These are phyloP conservation scores for Russula ochroleuca DNA, from an alignment of 768 basidiomycete species.

Conservation along the genomic window DNA sequence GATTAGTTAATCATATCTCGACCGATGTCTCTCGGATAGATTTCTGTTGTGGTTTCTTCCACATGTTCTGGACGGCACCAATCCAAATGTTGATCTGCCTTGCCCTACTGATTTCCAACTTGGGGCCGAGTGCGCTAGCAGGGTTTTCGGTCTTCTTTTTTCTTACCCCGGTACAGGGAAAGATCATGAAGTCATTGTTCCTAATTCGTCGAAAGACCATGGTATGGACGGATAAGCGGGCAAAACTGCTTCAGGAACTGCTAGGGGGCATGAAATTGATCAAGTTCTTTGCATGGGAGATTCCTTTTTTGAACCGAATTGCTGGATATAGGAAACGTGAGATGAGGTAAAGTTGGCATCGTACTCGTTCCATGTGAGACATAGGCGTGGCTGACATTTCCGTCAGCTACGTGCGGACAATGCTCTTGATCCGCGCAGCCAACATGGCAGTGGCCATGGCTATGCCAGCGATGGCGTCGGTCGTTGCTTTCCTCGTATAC, in stretches of 20 bases:
- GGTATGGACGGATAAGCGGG: slow-evolving; percentile 87
- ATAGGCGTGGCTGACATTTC: background rate
- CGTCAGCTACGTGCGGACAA: slow-evolving; percentile 55
- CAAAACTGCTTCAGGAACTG: slow-evolving; percentile 85
- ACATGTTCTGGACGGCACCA: slow-evolving; percentile 73
- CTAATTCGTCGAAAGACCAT: slow-evolving; percentile 66
- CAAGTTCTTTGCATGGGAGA: slow-evolving; percentile 90
- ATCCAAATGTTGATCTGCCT: slow-evolving; percentile 79
- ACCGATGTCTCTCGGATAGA: slow-evolving; percentile 90
- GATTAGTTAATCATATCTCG: slow-evolving; percentile 90
- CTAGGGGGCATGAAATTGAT: slow-evolving; percentile 87
- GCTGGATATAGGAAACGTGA: slow-evolving; percentile 66
- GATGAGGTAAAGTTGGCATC: slow-evolving; percentile 41
- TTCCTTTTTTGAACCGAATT: slow-evolving; percentile 72
- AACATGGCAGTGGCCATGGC: slow-evolving; percentile 66
- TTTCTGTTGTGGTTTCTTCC: slow-evolving; percentile 77
- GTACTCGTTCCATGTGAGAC: background rate
- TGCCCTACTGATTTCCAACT: slow-evolving; percentile 62
- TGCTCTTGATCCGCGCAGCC: slow-evolving; percentile 62
- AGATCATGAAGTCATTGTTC: slow-evolving; percentile 71
- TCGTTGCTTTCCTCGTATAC: slow-evolving; percentile 73
- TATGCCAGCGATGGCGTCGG: slow-evolving; percentile 74
- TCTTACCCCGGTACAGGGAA: slow-evolving; percentile 66
- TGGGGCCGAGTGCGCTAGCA: slow-evolving; percentile 58
- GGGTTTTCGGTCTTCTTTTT: slow-evolving; percentile 63